Conservation (phyloP, 371 early-diverging fungal species). For the Vairimorpha necatrix region DNA sequence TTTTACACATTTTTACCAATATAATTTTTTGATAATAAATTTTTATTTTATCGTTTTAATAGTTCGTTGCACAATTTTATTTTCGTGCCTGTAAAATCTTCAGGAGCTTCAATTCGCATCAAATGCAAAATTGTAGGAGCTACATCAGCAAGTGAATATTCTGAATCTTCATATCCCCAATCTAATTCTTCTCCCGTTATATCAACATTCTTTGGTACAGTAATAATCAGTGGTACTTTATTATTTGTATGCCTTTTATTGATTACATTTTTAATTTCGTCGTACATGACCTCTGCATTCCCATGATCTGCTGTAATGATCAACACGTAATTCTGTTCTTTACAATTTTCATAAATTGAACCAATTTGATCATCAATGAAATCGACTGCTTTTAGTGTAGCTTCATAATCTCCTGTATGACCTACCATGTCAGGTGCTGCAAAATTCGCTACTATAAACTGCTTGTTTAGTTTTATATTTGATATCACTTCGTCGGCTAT, state of each 20-base stretch:
- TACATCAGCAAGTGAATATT: conserved; percentile 79
- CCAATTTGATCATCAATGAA: conserved; percentile 89
- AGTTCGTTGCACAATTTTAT: neutral
- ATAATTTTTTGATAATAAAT: too few species aligned
- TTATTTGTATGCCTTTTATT: conserved; percentile 69
- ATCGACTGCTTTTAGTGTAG: conserved; percentile 80
- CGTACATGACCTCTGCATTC: conserved; percentile 95
- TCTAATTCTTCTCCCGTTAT: conserved; percentile 38
- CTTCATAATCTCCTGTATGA: conserved; percentile 91
- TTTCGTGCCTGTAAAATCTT: conserved; percentile 83
- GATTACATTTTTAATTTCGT: conserved; percentile 76
- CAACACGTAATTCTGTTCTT: conserved; percentile 76
- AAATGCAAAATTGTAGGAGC: conserved; percentile 88
- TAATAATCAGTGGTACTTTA: conserved; percentile 83
- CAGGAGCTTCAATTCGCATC: conserved; percentile 82
- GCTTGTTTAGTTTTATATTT: conserved; percentile 60
- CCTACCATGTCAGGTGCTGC: conserved; percentile 93
- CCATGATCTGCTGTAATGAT: conserved; percentile 98
- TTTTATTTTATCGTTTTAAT: neutral
- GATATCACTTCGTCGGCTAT: conserved; percentile 72
- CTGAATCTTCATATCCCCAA: conserved; percentile 63
- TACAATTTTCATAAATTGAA: conserved; percentile 80
- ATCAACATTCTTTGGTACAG: conserved; percentile 63
- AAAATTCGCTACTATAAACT: conserved; percentile 96
- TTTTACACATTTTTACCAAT: too few species aligned